Evolutionary conservation across 495 filamentous ascomycete genomes (phyloP).

Genomic region (Margaritispora aquatica): DNA sequence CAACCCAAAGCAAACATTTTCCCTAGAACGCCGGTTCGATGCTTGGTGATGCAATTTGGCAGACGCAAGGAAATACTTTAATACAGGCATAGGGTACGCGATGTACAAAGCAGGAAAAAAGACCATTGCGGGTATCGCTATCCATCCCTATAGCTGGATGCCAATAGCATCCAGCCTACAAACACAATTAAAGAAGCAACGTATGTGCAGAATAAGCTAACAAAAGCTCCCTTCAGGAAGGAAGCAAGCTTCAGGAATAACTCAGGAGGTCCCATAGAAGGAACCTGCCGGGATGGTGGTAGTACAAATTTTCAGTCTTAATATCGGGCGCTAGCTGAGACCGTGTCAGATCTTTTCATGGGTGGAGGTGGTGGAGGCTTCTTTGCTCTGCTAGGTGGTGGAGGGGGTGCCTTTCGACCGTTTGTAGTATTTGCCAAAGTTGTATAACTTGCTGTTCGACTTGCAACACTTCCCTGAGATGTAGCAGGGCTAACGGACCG

Average conservation of each 20-base stretch:
- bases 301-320: neutral
- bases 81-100: neutral
- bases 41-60: neutral
- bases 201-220: constrained; percentile 2
- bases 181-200: neutral
- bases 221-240: neutral
- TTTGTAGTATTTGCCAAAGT: constrained; percentile 9
- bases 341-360: constrained; percentile 23
- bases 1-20: neutral
- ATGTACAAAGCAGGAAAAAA: neutral
- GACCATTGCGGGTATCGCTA: constrained; percentile 1
- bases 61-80: neutral
- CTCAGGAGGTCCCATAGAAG: neutral
- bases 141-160: neutral
- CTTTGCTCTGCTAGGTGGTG: constrained; percentile 22
- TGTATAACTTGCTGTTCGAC: constrained; percentile 15
- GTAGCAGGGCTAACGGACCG: constrained; percentile 22
- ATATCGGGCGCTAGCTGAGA: constrained; percentile 14
- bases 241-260: neutral
- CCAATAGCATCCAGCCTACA: neutral
- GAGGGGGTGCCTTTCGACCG: constrained; percentile 23
- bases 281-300: neutral
- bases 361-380: constrained; percentile 24
- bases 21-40: neutral
- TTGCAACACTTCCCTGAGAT: constrained; percentile 19